Percentiles rank a stretch among this genome's conserved stretches.
phyloP scores from a whole-genome alignment of 2,329 filamentous ascomycete species.

The Diaporthe sp. region DNA sequence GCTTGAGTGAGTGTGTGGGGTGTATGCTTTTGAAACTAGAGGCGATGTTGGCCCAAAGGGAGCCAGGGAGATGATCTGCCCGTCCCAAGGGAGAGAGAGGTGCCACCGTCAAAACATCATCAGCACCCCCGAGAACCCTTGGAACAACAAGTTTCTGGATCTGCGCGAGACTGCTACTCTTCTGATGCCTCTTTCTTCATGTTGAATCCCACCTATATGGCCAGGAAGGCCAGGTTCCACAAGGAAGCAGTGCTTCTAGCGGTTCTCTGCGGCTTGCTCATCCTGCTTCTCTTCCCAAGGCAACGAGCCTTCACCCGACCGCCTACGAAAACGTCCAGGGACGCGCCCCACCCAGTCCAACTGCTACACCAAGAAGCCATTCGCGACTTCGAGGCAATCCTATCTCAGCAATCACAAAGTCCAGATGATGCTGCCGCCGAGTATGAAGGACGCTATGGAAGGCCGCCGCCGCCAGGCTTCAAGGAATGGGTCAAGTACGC shows the following conservation, averaged over 20 bases:
- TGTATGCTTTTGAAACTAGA: background rate
- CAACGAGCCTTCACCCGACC: background rate
- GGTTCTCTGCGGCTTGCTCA: background rate
- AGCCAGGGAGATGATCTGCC: constrained; percentile 3
- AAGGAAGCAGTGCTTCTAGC: background rate
- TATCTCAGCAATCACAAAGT: constrained; percentile 50
- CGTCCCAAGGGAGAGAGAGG: background rate
- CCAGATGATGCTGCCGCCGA: constrained; percentile 49
- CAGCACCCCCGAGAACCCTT: background rate
- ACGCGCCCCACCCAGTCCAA: constrained; percentile 49
- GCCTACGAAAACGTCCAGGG: background rate
- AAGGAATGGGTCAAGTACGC: constrained; percentile 58
- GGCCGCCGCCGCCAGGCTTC: constrained; percentile 58
- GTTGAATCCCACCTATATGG: constrained; percentile 1
- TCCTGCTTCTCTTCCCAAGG: background rate
- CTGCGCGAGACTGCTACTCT: background rate
- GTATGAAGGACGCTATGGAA: constrained; percentile 55
- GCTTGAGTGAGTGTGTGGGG: background rate
- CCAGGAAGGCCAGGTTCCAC: constrained; percentile 16
- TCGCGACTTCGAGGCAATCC: constrained; percentile 43
- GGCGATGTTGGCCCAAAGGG: no score
- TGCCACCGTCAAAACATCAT: background rate
- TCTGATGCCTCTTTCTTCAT: constrained; percentile 13
- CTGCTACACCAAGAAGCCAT: constrained; percentile 43
- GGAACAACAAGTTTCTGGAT: background rate